These are phyloP conservation scores for Coniella vitis DNA, from an alignment of 2,329 filamentous ascomycete genomes.

Conservation along the genomic window DNA sequence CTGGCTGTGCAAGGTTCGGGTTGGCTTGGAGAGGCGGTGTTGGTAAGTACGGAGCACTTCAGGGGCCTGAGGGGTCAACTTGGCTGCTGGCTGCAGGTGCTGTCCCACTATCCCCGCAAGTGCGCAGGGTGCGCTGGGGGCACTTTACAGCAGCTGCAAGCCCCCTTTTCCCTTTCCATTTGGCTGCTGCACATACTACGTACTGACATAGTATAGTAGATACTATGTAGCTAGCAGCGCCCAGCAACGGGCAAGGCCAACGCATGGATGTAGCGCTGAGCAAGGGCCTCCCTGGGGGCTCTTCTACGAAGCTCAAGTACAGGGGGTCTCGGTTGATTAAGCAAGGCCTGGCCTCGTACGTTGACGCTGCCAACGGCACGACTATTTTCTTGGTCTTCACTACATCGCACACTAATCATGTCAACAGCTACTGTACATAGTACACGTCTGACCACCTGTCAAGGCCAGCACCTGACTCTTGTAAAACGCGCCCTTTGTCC, in stretches of 20 bases:
- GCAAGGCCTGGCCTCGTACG: background rate
- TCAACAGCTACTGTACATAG: too few relatives aligned
- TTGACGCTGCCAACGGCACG: background rate
- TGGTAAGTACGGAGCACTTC: background rate
- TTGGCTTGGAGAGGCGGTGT: conserved; percentile 1
- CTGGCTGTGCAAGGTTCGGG: background rate
- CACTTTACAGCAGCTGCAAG: background rate
- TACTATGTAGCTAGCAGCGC: background rate
- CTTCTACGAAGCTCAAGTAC: too few relatives aligned
- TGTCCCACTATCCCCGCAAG: background rate
- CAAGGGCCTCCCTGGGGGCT: background rate
- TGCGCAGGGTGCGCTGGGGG: background rate
- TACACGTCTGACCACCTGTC: too few relatives aligned
- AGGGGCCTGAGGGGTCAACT: background rate
- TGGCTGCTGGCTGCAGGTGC: background rate
- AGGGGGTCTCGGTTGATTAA: background rate
- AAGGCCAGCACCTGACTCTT: too few relatives aligned
- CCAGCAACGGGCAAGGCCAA: background rate
- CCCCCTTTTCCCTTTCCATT: background rate
- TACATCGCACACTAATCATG: too few relatives aligned
- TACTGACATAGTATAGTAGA: too few relatives aligned
- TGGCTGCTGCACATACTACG: too few relatives aligned
- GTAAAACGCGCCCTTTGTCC: too few relatives aligned
- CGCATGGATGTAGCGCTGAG: background rate
- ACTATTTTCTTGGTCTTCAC: background rate